phyloP scores from a whole-genome alignment of 73 alveolate genomes.

The Diophrys sp. region DNA sequence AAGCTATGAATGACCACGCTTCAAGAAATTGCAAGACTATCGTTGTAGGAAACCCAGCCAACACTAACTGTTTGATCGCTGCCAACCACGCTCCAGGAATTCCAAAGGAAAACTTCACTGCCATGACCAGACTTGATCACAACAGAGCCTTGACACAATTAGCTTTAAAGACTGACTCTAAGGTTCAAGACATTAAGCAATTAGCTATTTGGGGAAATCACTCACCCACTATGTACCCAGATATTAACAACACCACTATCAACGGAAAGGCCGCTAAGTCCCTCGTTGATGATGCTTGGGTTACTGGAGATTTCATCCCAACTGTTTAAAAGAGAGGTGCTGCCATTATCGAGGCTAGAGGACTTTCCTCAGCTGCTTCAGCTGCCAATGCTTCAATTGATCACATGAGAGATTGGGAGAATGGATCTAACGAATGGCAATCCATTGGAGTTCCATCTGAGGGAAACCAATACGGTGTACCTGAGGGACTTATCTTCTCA shows the following conservation, averaged over 20 bases:
- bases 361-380: constrained; percentile 94
- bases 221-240: constrained; percentile 95
- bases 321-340: constrained; percentile 97
- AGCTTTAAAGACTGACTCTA: constrained; percentile 78
- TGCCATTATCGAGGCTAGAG: constrained; percentile 91
- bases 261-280: constrained; percentile 64
- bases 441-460: constrained; percentile 92
- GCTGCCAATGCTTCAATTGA: constrained; percentile 98
- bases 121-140: constrained; percentile 98
- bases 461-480: constrained; percentile 81
- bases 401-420: constrained; percentile 98
- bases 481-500: constrained; percentile 88
- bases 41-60: constrained; percentile 99
- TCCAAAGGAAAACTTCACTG: constrained; percentile 94
- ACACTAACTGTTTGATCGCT: constrained; percentile 94
- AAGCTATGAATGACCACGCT: constrained; percentile 80
- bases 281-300: constrained; percentile 50
- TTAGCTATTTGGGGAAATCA: constrained; percentile 97
- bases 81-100: constrained; percentile 86
- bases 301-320: constrained; percentile 81
- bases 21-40: constrained; percentile 84
- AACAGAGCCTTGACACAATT: constrained; percentile 94
- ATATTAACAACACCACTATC: constrained; percentile 68
- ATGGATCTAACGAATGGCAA: constrained; percentile 85
- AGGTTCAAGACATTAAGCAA: constrained; percentile 72